Evolutionary conservation across 441 rosid genomes (phyloP), one percentile per base, ranked within the genome.

Genomic region (Jatropha multifida): DNA sequence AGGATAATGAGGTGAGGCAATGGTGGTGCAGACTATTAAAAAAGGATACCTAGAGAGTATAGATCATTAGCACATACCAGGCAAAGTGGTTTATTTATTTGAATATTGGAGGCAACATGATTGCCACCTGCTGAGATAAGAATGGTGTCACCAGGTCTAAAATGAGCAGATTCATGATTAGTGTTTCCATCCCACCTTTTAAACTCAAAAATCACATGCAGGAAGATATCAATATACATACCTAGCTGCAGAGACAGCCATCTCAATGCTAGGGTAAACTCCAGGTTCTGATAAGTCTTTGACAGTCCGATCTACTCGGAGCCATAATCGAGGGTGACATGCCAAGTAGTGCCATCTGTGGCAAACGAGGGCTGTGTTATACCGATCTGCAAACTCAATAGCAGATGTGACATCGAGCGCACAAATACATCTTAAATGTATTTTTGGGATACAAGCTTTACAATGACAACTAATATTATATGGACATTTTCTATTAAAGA

Each of bases 321-420:
- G 88, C 99, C 99, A 96, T 79, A 94, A 68, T 65, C 87, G 93
- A 83, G 99, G 99, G 55, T 96, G 99, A 82, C 98, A 94, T 64
- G 97, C 99, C 88, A 96, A 81, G 81, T 85, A 87, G 75, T 74
- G 70, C 99, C 99, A 96, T 94, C 98, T 96, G 95, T 91, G 94
- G 97, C 97, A 96, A 91, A 92, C 97, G 88, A 93, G 97, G 86
- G 99, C 97, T 78, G 98, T 87, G 90, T 94, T 96, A 90, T 96
- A 89, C 88, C 98, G 90, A 96, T 96, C 85, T 82, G 85, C 82
- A 79, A 79, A 67, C 82, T 78, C 79, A 79, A 68, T 69, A 58
- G 23, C 52, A 78, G 63, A 41, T 74, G 81, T 86, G 91, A 85
- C 83, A 87, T 75, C 60, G 48, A 73, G 68, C 27, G 80, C 81